Conservation (phyloP, 139 green algal genomes). For the Micractinium conductrix region DNA sequence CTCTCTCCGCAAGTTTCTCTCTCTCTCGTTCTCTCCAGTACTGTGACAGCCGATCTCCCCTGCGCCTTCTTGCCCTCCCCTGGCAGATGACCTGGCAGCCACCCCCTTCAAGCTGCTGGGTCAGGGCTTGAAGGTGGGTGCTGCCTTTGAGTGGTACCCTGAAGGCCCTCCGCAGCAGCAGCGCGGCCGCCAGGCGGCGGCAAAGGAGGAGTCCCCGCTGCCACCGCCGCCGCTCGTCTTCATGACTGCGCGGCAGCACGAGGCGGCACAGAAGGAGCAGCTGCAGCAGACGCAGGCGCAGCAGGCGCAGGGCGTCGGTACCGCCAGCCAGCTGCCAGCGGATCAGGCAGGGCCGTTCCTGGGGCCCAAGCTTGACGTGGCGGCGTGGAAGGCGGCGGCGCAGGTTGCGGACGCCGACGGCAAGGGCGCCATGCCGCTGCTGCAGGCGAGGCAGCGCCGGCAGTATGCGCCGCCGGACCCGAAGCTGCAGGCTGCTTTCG, state of each 20-base stretch:
- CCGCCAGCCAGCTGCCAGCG: too few species aligned
- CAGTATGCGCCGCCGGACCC: background rate
- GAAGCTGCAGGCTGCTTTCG: slow-evolving; percentile 4
- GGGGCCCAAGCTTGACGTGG: background rate
- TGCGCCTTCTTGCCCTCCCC: background rate
- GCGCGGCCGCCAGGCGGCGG: background rate
- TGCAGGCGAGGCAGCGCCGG: background rate
- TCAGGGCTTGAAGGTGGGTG: background rate
- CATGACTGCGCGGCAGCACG: slow-evolving; percentile 7
- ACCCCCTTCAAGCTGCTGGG: slow-evolving; percentile 17
- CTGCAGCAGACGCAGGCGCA: background rate
- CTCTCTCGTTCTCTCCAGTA: too few species aligned
- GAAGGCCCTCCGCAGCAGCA: background rate
- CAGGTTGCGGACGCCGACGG: too few species aligned
- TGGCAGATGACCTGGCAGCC: slow-evolving; percentile 22
- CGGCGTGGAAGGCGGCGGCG: too few species aligned
- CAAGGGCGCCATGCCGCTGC: background rate
- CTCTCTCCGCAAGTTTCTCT: too few species aligned
- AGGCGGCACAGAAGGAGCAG: too few species aligned
- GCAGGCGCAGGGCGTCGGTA: background rate
- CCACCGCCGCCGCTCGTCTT: background rate
- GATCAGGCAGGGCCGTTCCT: background rate
- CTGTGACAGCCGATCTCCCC: background rate
- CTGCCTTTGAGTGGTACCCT: slow-evolving; percentile 19
- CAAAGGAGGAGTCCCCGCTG: background rate